Base-by-base conservation (phyloP, 768 basidiomycete species). In the Gymnopilus dilepis region DNA sequence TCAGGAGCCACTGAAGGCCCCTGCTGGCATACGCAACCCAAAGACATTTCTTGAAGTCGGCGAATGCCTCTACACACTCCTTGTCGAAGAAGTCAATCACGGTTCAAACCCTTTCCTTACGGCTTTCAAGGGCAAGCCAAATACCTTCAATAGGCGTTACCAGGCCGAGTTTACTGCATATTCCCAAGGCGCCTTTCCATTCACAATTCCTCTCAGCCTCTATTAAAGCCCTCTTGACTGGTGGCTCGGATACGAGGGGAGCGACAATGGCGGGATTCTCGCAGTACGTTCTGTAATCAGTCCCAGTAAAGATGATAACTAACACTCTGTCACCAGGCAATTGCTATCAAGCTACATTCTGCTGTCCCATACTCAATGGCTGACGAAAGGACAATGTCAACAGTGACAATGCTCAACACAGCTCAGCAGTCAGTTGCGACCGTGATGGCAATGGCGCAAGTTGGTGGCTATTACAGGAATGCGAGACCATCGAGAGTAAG, bases 291-390 rank as follows among this genome's bases (percentile, higher is more conserved):
- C 48, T 31, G 34, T 50, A 19, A 17, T 42, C 1, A 42, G 1
- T n/a, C n/a, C n/a, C n/a, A 30, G 28, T 6, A n/a, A 38, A 52
- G 19, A 22, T 26, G 4, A 37, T 42, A 30, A 56, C 52, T 57
- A 21, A 52, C 45, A 22, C 11, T 31, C 57, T 31, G 28, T 21
- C 33, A n/a, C 28, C 56, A 78, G 77, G 70, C 69, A 33, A 58
- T 74, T 26, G 74, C 72, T 2, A 64, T 76, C 43, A 77, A 77
- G 51, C 61, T 79, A 0, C 75, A 66, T 56, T 72, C 75, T 0
- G 67, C 71, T 3, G 61, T 72, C 31, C 73, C 76, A 5, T 72
- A 74, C 61, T 77, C 76, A 3, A 79, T 79, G 76, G 75, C 74
- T 12, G 77, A 78, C 59, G 76, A 79, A 58, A 67, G 73, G 9